These are phyloP conservation scores for Kitagawia praeruptora DNA, from an alignment of 129 eudicot genomes.

Conservation along the genomic window DNA sequence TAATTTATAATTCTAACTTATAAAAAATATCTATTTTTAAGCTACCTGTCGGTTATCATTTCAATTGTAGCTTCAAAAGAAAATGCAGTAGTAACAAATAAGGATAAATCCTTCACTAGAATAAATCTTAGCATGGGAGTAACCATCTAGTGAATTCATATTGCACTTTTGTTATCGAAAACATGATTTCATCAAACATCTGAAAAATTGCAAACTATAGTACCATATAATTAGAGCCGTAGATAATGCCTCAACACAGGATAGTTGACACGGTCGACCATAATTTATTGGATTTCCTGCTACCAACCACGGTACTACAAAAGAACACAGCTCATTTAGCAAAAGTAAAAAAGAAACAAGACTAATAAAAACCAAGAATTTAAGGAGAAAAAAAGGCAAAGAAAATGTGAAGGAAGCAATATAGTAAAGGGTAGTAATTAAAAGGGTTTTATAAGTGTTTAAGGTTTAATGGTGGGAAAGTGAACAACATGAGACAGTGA, in stretches of 20 bases:
- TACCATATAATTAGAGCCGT: constrained; percentile 95
- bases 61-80: not conserved
- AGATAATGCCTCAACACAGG: constrained; percentile 97
- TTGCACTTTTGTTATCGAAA: not conserved
- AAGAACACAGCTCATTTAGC: constrained; percentile 16
- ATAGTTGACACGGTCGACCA: constrained; percentile 96
- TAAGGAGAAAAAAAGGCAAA: no score
- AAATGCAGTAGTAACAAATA: not conserved
- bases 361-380: no score
- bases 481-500: no score
- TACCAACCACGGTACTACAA: constrained; percentile 93
- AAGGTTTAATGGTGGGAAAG: no score
- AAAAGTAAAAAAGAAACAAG: constrained; percentile 10
- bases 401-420: no score
- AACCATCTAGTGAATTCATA: not conserved
- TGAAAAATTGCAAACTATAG: constrained; percentile 9
- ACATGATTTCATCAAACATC: not conserved
- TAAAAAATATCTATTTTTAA: not conserved
- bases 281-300: constrained; percentile 99
- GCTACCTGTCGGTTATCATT: not conserved
- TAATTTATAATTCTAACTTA: not conserved
- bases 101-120: not conserved
- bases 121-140: not conserved
- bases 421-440: no score
- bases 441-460: no score